Conservation (phyloP, 2,329 filamentous ascomycete species). For the Clarireedia sp. region DNA sequence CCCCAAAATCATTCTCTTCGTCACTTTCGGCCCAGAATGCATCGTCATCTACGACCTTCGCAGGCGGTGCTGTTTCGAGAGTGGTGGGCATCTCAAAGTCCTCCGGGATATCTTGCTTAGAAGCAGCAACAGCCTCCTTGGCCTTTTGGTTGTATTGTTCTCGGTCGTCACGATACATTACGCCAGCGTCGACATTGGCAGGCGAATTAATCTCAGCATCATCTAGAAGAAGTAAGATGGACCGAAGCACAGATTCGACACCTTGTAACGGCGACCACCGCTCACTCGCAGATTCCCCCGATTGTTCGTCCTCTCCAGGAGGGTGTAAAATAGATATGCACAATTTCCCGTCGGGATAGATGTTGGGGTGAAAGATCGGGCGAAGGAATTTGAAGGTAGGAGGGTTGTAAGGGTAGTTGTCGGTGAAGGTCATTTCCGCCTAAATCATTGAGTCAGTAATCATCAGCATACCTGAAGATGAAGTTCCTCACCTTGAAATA, state of each 20-base stretch:
- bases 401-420: slow-evolving; percentile 83
- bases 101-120: slow-evolving; percentile 70
- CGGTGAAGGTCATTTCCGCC: slow-evolving; percentile 78
- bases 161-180: slow-evolving; percentile 71
- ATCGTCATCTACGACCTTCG: slow-evolving; percentile 63
- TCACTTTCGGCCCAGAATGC: slow-evolving; percentile 78
- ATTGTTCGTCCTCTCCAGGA: slow-evolving; percentile 87
- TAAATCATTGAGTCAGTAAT: slow-evolving; percentile 27
- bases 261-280: slow-evolving; percentile 92
- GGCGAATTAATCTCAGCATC: slow-evolving; percentile 90
- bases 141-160: slow-evolving; percentile 63
- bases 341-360: slow-evolving; percentile 82
- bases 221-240: slow-evolving; percentile 83
- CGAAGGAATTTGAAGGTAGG: slow-evolving; percentile 80
- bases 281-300: slow-evolving; percentile 81
- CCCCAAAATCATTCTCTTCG: slow-evolving; percentile 70
- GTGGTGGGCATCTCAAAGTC: slow-evolving; percentile 78
- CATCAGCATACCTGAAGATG: not conserved
- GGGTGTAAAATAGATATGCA: slow-evolving; percentile 96
- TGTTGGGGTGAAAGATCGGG: slow-evolving; percentile 84
- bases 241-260: slow-evolving; percentile 89
- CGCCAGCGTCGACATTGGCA: slow-evolving; percentile 87
- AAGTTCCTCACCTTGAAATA: slow-evolving; percentile 61
- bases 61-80: slow-evolving; percentile 50
- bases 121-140: slow-evolving; percentile 59